Evolutionary conservation across 225 moss, liverwort and hornwort genomes (phyloP), one percentile per base, ranked within the genome.

Genomic region (Marchantia polymorpha): DNA sequence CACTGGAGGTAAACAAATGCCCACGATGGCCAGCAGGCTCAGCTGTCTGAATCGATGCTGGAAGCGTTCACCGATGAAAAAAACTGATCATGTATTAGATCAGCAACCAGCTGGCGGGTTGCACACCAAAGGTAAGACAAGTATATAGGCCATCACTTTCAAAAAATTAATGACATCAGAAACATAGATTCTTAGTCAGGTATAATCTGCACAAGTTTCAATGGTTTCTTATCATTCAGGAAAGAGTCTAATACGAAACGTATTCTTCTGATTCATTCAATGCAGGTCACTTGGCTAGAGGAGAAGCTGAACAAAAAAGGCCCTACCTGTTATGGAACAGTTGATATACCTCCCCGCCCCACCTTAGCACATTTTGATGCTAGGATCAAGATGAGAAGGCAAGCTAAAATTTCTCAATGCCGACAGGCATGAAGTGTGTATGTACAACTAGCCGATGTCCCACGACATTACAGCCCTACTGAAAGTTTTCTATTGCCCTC

Each of bases 381-480:
- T 30, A 54, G 78, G 69, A 77, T 51, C 23, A 66, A 27, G 54
- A 54, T 68, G 52, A 50, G 52, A 78, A 79, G 52, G 39, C 52
- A 73, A 81, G 31, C 53, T 75, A 75, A 67, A 75, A 54, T 55
- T 69, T 76, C 76, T 77, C 76, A 77, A 59, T 69, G 76, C 69
- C 58, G 31, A 69, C 56, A 77, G 81, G 76, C 76, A 82, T 76
- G 58, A 69, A 58, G 68, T 77, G 48, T 76, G 26, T 82, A 82
- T 82, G 70, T 76, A 82, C 81, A 82, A 76, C 69, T 77, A 76
- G 69, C 69, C 81, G 75, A 70, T 69, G 58, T 81, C 76, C 81
- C 65, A 77, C 72, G 71, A 76, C 82, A 68, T 51, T 67, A 85
- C 79, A 82, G 79, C 79, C 79, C 85, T 82, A 61, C 70, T 83